Evolutionary conservation across 129 eudicot species (phyloP), one percentile per base, ranked within the genome.

Genomic region (Mikania micrantha): DNA sequence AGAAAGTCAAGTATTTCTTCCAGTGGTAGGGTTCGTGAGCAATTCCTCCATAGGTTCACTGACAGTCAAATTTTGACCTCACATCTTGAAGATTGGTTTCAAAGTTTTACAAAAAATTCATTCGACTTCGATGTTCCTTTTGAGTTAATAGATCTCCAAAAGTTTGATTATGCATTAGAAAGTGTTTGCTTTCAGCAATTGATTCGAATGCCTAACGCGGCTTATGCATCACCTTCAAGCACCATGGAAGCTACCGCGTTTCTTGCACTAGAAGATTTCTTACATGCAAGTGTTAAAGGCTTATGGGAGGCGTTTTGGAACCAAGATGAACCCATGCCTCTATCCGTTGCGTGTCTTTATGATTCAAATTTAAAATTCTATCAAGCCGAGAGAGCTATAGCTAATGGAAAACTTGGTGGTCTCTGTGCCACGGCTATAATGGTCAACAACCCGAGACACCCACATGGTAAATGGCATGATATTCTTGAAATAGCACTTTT

Each of bases 241-340:
- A 70, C 77, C 36, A 80, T 77, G 34, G 99, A 93, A 73, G 85
- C 86, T 16, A 71, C 85, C 58, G 82, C 92, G 27, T 84, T 71
- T 85, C 92, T 86, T 47, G 99, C 99, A 5, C 61, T 93, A 17
- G 99, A 93, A 78, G 99, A 93, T 77, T 93, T 93, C 60, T 65
- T 93, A 50, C 93, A 93, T 41, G 85, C 99, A 35, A 83, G 96
- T 71, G 88, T 80, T 17, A 89, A 83, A 71, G 87, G 96, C 52
- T 72, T 93, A 79, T 93, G 99, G 99, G 99, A 89, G 59, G 88
- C 98, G 13, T 92, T 92, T 85, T 92, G 98, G 98, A 77, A 85
- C 67, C 84, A 80, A 42, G 80, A 84, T 48, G 99, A 84, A 10
- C 72, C 82, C 28, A 66, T 85, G 75, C 96, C 99, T 41, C 78